phyloP scores from a whole-genome alignment of 257 asterid species.

The Solanum arcanum region DNA sequence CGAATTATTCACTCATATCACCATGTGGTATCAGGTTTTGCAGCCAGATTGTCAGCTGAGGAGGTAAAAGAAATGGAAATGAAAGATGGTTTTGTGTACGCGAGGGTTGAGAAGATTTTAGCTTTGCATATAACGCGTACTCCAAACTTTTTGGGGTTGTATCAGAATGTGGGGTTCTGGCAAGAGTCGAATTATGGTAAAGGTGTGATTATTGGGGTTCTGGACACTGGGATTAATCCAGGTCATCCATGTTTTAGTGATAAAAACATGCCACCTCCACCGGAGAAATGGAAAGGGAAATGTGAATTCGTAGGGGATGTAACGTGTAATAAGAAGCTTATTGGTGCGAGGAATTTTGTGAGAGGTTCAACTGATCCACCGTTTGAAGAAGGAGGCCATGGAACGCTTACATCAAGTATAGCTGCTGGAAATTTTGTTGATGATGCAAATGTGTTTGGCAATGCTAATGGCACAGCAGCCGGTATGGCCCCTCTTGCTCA shows the following conservation, averaged over 20 bases:
- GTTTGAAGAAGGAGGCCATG: slow-evolving; percentile 11
- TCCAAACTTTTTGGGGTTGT: slow-evolving; percentile 9
- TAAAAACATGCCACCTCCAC: slow-evolving; percentile 6
- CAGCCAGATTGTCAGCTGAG: not conserved
- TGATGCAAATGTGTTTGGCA: slow-evolving; percentile 4
- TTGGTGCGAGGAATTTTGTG: slow-evolving; percentile 13
- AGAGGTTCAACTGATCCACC: not conserved
- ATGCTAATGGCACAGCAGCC: slow-evolving; percentile 18
- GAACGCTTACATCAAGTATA: slow-evolving; percentile 13
- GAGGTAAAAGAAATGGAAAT: slow-evolving; percentile 11
- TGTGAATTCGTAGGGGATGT: not conserved
- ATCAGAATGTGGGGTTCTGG: slow-evolving; percentile 6
- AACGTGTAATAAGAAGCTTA: slow-evolving; percentile 18
- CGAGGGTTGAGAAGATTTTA: not conserved
- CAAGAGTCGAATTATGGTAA: slow-evolving; percentile 10
- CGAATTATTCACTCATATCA: slow-evolving; percentile 9
- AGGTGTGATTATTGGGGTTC: slow-evolving; percentile 16
- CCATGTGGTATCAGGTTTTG: slow-evolving; percentile 7
- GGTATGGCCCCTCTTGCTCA: slow-evolving; percentile 26
- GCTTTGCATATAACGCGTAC: slow-evolving; percentile 6
- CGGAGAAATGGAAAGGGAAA: slow-evolving; percentile 19
- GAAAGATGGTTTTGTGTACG: slow-evolving; percentile 4
- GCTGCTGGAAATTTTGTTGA: slow-evolving; percentile 21
- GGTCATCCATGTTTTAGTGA: slow-evolving; percentile 12
- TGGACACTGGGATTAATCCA: slow-evolving; percentile 19